Percentiles rank a stretch among this genome's conserved stretches.
These are phyloP conservation scores for Parietaria judaica DNA, from an alignment of 306 rosid genomes.

Conservation along the genomic window DNA sequence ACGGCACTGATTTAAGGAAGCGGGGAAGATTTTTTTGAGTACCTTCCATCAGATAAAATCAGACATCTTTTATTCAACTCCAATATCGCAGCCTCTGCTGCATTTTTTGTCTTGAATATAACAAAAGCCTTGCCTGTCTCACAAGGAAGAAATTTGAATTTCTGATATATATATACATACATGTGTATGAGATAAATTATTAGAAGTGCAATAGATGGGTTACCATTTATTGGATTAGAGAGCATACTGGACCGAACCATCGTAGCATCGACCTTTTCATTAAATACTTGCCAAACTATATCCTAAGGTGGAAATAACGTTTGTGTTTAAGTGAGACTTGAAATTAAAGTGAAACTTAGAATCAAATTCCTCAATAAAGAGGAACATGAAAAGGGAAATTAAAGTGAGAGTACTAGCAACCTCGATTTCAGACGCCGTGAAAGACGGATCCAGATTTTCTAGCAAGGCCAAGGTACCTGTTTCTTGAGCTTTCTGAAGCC, in stretches of 20 bases:
- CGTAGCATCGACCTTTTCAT: slow-evolving; percentile 40
- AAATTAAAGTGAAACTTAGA: not conserved
- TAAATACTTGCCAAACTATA: slow-evolving; percentile 40
- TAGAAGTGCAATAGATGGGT: not conserved
- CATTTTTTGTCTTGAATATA: slow-evolving; percentile 42
- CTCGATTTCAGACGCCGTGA: slow-evolving; percentile 46
- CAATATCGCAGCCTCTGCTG: slow-evolving; percentile 34
- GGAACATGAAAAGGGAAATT: not conserved
- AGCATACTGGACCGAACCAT: slow-evolving; percentile 28
- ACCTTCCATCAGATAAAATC: slow-evolving; percentile 51
- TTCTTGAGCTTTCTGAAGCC: slow-evolving; percentile 39
- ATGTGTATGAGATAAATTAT: not conserved
- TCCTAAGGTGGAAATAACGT: slow-evolving; percentile 27
- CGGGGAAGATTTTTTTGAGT: not conserved
- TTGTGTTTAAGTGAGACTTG: not conserved
- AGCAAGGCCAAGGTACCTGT: slow-evolving; percentile 38
- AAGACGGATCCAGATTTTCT: slow-evolving; percentile 52
- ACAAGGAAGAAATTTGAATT: slow-evolving; percentile 14
- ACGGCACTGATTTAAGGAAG: not conserved
- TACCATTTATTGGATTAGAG: slow-evolving; percentile 37
- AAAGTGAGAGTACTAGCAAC: slow-evolving; percentile 21
- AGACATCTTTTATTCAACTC: slow-evolving; percentile 40
- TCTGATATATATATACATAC: no score
- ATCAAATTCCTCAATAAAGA: not conserved
- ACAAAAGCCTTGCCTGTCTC: slow-evolving; percentile 55